Evolutionary conservation across 2,329 filamentous ascomycete species (phyloP), one percentile per base, ranked within the genome.

Genomic region (Mycocentrospora acerina): DNA sequence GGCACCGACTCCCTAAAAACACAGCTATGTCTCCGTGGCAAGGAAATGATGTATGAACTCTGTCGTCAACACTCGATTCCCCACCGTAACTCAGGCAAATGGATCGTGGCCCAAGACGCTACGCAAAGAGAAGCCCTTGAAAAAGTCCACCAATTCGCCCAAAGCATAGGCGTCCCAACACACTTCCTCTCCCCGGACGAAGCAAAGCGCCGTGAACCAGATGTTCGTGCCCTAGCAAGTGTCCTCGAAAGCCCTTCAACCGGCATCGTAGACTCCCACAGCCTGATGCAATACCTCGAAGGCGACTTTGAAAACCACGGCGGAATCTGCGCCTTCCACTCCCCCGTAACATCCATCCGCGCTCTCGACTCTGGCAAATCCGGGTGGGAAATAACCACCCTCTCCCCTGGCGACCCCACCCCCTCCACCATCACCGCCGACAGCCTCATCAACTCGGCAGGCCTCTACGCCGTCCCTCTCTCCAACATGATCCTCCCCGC

Each of bases 261-360:
- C 0, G 93, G 93, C 1, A 97, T 98, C 54, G 76, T 98, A 4
- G 90, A 97, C 65, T 87, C 81, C 4, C 91, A 98, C 62, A 76
- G 80, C 0, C 75, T 91, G 35, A 97, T 97, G 91, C 74, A 85
- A 24, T 84, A 80, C 56, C 74, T 98, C 12, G 80, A 85, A 44
- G 89, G 85, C 2, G 75, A 82, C 29, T 86, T 95, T 40, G 85
- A 91, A 63, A 81, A 93, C 7, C 71, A 72, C 0, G 90, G 89
- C 15, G 91, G 90, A 1, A 81, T 86, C 13, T 73, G 84, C 22
- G 88, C 88, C 1, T 76, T 93, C 12, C 75, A 80, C 35, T 86
- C 85, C 1, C 62, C 71, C 1, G 88, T 96, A 0, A 75, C 76
- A 0, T 67, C 59, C 1, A 76, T 95, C 32, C 71, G 74, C 26